A percentile compares a stretch with the other conserved stretches of the same genome.
Evolutionary conservation across 495 filamentous ascomycete species (phyloP).

Genomic region (Neurospora discreta): DNA sequence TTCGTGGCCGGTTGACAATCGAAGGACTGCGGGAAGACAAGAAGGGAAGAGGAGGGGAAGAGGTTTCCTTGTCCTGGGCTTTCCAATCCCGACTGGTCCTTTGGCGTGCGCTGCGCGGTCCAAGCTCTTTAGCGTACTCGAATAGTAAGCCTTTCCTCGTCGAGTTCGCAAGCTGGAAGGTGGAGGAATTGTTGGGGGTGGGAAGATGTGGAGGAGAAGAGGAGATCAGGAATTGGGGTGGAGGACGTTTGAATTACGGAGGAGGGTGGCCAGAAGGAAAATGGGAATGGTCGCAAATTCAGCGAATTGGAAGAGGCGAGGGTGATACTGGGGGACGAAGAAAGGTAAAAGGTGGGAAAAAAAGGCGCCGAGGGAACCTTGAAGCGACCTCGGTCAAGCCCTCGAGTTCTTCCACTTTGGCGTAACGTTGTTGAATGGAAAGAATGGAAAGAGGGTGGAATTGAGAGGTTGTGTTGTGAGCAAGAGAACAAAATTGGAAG

Average conservation of each 20-base stretch:
- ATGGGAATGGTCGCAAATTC: not conserved
- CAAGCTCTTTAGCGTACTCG: not conserved
- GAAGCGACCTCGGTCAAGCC: not conserved
- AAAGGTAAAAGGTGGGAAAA: not conserved
- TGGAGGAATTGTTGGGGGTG: not conserved
- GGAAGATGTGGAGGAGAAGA: not conserved
- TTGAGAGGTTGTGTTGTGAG: not conserved
- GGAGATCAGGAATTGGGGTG: not conserved
- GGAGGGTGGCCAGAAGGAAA: not conserved
- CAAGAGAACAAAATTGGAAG: not conserved
- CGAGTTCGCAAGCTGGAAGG: not conserved
- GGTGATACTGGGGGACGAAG: not conserved
- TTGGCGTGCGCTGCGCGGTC: not conserved
- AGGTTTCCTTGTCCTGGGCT: not conserved
- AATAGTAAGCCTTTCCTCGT: not conserved
- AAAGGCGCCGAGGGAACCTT: not conserved
- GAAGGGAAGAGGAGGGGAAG: not conserved
- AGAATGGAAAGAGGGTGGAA: not conserved
- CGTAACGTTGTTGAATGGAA: not conserved
- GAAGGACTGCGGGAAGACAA: not conserved
- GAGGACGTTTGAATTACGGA: not conserved
- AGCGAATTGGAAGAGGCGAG: not conserved
- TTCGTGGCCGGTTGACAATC: constrained; percentile 3
- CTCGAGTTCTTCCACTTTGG: not conserved
- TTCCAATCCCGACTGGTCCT: not conserved